Evolutionary conservation across 805 yeast genomes (phyloP).

Genomic region (Wickerhamomyces bovis): DNA sequence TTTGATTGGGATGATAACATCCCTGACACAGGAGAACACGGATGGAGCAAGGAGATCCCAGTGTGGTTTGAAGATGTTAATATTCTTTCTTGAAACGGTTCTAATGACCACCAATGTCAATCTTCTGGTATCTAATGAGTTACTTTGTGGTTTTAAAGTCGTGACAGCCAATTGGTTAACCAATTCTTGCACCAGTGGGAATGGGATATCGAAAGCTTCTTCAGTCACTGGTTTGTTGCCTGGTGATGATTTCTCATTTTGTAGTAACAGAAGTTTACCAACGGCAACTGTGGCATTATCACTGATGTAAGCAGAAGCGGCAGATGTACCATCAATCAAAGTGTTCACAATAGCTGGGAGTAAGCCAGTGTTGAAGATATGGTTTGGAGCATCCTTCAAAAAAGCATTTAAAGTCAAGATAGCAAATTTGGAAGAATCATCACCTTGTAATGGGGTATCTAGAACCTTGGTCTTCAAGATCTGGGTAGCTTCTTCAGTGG

Average conservation of each 20-base stretch:
- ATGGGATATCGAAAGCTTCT: constrained; percentile 34
- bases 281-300: constrained; percentile 76
- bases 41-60: constrained; percentile 59
- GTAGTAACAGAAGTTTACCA: constrained; percentile 67
- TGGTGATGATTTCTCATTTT: constrained; percentile 36
- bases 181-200: constrained; percentile 36
- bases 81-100: constrained; percentile 63
- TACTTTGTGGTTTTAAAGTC: constrained; percentile 48
- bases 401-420: constrained; percentile 73
- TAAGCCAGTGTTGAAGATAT: constrained; percentile 49
- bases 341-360: constrained; percentile 43
- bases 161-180: constrained; percentile 44
- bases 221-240: constrained; percentile 23
- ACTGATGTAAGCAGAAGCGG: constrained; percentile 44
- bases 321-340: constrained; percentile 38
- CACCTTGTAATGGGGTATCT: constrained; percentile 34
- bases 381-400: constrained; percentile 68
- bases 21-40: constrained; percentile 79
- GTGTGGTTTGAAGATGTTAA: constrained; percentile 45
- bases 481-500: constrained; percentile 54
- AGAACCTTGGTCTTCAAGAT: constrained; percentile 58
- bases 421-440: constrained; percentile 52
- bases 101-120: constrained; percentile 69
- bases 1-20: constrained; percentile 83
- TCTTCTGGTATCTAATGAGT: constrained; percentile 73